phyloP scores from a whole-genome alignment of 2,329 filamentous ascomycete species.

The Macroventuria anomochaeta region DNA sequence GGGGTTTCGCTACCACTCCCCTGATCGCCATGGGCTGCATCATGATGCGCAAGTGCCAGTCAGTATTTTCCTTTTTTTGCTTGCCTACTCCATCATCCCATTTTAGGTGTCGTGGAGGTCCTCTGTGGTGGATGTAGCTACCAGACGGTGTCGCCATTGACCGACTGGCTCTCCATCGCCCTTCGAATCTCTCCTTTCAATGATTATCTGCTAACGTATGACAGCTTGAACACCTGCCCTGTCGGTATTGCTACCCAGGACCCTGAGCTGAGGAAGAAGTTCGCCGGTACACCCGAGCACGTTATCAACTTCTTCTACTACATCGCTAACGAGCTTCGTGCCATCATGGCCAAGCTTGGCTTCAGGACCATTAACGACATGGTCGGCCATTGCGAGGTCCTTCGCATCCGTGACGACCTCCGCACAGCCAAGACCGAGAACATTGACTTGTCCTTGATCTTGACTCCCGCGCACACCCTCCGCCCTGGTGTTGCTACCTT shows the following conservation, averaged over 20 bases:
- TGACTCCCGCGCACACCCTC: conserved; percentile 95
- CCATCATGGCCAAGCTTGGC: conserved; percentile 95
- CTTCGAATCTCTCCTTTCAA: no score
- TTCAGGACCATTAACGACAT: conserved; percentile 97
- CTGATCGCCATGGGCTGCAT: conserved; percentile 97
- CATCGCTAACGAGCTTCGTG: conserved; percentile 90
- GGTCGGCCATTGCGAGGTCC: conserved; percentile 88
- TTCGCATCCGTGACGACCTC: conserved; percentile 87
- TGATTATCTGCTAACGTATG: no score
- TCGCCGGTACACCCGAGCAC: conserved; percentile 89
- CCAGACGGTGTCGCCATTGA: no score
- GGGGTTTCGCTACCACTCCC: conserved; percentile 93
- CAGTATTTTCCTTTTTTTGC: no score
- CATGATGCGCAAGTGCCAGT: conserved; percentile 84
- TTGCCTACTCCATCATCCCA: no score
- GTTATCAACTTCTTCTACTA: conserved; percentile 99
- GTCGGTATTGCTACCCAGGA: conserved; percentile 97
- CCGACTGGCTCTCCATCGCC: no score
- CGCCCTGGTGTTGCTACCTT: conserved; percentile 94
- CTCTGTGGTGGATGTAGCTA: no score
- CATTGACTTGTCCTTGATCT: conserved; percentile 88
- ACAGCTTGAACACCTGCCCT: conserved; percentile 78
- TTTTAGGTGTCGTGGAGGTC: no score
- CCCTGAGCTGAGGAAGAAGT: conserved; percentile 92
- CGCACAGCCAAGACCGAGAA: conserved; percentile 88